phyloP scores from a whole-genome alignment of 1,284 basidiomycete species.

The Fomitopsis palustris region DNA sequence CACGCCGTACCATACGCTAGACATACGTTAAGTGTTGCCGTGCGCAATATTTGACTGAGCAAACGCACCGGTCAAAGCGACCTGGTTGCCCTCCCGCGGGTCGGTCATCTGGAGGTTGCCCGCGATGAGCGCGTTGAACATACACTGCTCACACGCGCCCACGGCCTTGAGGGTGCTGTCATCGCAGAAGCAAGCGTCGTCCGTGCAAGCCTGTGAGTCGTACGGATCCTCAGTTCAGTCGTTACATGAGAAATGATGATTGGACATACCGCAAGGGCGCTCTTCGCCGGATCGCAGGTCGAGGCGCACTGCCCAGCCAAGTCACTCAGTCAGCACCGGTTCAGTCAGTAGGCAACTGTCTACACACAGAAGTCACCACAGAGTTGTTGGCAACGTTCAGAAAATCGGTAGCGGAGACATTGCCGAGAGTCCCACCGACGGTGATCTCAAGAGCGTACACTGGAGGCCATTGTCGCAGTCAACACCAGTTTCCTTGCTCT shows the following conservation, averaged over 20 bases:
- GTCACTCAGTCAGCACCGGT: neutral
- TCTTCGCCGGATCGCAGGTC: constrained; percentile 35
- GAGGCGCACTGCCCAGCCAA: constrained; percentile 37
- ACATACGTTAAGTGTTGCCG: neutral
- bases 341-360: neutral
- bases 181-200: constrained; percentile 51
- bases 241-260: neutral
- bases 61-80: constrained; percentile 44
- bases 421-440: constrained; percentile 33
- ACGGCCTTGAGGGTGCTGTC: constrained; percentile 37
- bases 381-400: constrained; percentile 39
- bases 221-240: neutral
- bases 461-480: constrained; percentile 16
- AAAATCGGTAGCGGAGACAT: constrained; percentile 41
- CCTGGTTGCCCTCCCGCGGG: constrained; percentile 50
- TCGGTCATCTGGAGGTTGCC: constrained; percentile 46
- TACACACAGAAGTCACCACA: constrained; percentile 40
- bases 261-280: constrained; percentile 36
- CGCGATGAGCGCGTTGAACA: constrained; percentile 51
- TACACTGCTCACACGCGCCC: constrained; percentile 57
- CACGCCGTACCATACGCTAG: constrained; percentile 52
- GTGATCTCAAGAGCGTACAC: constrained; percentile 49
- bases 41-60: neutral
- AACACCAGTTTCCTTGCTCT: neutral
- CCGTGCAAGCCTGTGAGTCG: constrained; percentile 23